phyloP scores from a whole-genome alignment of 2,329 filamentous ascomycete species.

The Coniochaeta sp. region DNA sequence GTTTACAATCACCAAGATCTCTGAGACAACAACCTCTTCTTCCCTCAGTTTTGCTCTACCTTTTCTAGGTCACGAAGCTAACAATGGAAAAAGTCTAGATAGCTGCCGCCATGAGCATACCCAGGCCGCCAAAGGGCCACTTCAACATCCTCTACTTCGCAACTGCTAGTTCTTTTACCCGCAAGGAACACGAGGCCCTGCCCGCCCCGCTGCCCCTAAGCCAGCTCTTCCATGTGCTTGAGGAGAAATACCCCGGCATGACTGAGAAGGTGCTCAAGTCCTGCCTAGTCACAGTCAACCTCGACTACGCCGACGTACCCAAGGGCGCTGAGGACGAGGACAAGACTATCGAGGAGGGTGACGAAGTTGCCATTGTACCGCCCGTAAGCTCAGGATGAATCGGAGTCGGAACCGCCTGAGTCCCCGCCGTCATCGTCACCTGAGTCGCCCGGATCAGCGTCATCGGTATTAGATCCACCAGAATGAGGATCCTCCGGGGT shows the following conservation, averaged over 20 bases:
- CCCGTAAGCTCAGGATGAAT: slow-evolving; percentile 75
- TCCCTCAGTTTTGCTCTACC: slow-evolving; percentile 6
- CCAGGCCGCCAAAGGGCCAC: slow-evolving; percentile 50
- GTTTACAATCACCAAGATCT: slow-evolving; percentile 58
- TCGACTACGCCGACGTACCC: slow-evolving; percentile 69
- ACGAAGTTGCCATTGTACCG: slow-evolving; percentile 83
- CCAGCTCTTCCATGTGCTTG: slow-evolving; percentile 59
- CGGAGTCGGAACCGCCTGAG: background rate
- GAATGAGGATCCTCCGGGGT: background rate
- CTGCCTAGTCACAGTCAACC: slow-evolving; percentile 71
- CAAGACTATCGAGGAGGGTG: slow-evolving; percentile 57
- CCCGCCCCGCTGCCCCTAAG: slow-evolving; percentile 57
- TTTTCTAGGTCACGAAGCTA: background rate
- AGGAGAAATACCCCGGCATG: slow-evolving; percentile 64
- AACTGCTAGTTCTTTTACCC: slow-evolving; percentile 61
- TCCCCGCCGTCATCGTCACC: background rate
- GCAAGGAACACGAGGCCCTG: slow-evolving; percentile 57
- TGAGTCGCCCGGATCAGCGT: background rate
- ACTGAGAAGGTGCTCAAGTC: slow-evolving; percentile 59
- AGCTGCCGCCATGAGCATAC: slow-evolving; percentile 24
- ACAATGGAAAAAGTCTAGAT: slow-evolving; percentile 2
- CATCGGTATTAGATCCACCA: background rate
- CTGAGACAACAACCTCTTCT: slow-evolving; percentile 37
- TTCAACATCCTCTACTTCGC: slow-evolving; percentile 83
- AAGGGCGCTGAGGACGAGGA: slow-evolving; percentile 30